Evolutionary conservation across 768 basidiomycete genomes (phyloP).

Genomic region (Termitomyces sp.): DNA sequence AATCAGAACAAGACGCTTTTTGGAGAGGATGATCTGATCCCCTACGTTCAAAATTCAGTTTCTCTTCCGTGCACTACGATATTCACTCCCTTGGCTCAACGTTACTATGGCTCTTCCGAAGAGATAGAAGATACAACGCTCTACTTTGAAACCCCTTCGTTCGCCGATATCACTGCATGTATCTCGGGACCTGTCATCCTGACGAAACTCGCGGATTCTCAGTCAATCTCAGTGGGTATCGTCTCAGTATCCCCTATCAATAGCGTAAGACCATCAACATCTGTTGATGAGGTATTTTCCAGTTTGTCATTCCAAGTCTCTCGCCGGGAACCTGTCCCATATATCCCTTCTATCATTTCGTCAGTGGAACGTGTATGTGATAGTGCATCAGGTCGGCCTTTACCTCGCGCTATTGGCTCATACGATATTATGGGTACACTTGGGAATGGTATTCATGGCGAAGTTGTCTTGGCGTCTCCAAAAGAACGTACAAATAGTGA

Average conservation of each 20-base stretch:
- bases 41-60: not conserved
- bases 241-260: not conserved
- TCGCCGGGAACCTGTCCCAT: not conserved
- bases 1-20: not conserved
- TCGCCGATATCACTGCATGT: constrained; percentile 8
- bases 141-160: constrained; percentile 1
- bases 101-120: not conserved
- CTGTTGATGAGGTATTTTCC: not conserved
- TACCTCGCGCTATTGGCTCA: not conserved
- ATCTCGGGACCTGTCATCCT: constrained; percentile 1
- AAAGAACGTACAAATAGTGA: constrained; percentile 2
- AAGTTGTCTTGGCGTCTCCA: constrained; percentile 19
- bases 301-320: not conserved
- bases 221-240: not conserved
- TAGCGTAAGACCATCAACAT: not conserved
- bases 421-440: constrained; percentile 16
- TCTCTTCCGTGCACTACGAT: not conserved
- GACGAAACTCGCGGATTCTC: not conserved
- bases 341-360: constrained; percentile 1
- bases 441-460: constrained; percentile 22
- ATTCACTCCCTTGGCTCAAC: not conserved
- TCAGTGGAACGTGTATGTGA: not conserved
- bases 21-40: not conserved
- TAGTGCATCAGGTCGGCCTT: not conserved
- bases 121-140: constrained; percentile 9